Base-by-base conservation (phyloP, 2,329 filamentous ascomycete genomes). In the Epichloe glyceriae region DNA sequence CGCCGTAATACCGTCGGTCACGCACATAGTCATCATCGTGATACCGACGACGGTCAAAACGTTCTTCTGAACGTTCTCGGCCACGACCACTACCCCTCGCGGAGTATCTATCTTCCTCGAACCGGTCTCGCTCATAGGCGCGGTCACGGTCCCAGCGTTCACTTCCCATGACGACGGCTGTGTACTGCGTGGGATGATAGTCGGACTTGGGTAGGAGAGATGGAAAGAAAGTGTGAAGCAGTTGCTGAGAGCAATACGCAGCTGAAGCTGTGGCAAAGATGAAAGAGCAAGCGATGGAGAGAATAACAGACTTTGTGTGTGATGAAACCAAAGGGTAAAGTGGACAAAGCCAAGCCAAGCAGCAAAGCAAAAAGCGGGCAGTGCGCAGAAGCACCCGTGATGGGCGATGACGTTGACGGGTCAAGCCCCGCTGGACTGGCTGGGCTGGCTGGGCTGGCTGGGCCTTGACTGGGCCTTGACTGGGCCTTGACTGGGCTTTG, bases 101-200 rank as follows among this genome's bases (percentile, higher is more conserved):
- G 45, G 64, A 67, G 55, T 70, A 69, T 35, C 71, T 71, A 53
- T 82, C 78, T 50, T 79, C 77, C 54, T 76, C 73, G 53, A 72
- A 69, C 61, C 61, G 59, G 39, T 60, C 62, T 44, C 72, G 70
- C 56, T 67, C 65, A 53, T 59, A 61, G 50, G 73, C 76, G 43
- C 70, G 78, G 55, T 78, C 78, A 45, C 70, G 71, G 58, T 82
- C 77, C 76, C 76, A 82, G 58, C 67, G 67, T 53, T 68, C 67
- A 53, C 56, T 59, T 42, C 52, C 57, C 62, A 65, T 64, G 53
- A 47, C 57, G 35, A 41, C 26, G 47, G 40, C 12, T 11, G 33
- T 35, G 47, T 49, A 17, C 20, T 26, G 30, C 33, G 45, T 19
- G 45, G 45, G 20, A 12, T 14, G 15, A 35, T 15, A 15, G 34